Evolutionary conservation across 192 early-diverging fungal genomes (phyloP).

Genomic region (Rhizoclosmatium sp.): DNA sequence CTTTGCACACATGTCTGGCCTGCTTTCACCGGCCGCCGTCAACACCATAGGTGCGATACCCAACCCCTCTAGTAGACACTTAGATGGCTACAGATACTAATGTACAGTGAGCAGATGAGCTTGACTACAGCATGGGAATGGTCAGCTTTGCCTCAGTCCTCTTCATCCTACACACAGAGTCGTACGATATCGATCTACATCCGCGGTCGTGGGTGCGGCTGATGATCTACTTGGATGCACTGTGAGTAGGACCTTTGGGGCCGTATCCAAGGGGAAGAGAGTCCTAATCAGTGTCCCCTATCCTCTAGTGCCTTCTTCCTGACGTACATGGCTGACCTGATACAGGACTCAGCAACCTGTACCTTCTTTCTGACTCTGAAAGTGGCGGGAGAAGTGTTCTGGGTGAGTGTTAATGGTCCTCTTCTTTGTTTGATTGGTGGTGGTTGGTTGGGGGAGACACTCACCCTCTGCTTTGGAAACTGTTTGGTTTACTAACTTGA

Average conservation of each 20-base stretch:
- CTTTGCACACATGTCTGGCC: neutral
- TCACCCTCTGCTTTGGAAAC: no score
- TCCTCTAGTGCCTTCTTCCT: no score
- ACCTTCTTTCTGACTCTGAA: conserved; percentile 1
- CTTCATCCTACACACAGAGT: conserved; percentile 35
- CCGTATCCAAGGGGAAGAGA: neutral
- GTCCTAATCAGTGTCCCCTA: no score
- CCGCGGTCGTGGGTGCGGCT: conserved; percentile 31
- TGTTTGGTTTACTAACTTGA: neutral
- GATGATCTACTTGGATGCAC: conserved; percentile 43
- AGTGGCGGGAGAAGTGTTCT: conserved; percentile 1
- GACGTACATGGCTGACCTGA: neutral
- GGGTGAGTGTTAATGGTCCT: neutral
- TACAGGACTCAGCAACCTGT: neutral
- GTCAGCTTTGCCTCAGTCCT: conserved; percentile 17
- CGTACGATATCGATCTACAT: conserved; percentile 32
- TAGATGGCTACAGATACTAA: neutral
- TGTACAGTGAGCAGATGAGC: neutral
- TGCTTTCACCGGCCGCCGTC: neutral
- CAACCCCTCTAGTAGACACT: neutral
- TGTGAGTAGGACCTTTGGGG: conserved; percentile 28
- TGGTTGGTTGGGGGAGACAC: no score
- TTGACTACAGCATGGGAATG: conserved; percentile 23
- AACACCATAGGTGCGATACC: neutral
- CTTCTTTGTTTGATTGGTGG: neutral